Evolutionary conservation across 2,329 filamentous ascomycete genomes (phyloP).

Genomic region (Cladosporium sp.): DNA sequence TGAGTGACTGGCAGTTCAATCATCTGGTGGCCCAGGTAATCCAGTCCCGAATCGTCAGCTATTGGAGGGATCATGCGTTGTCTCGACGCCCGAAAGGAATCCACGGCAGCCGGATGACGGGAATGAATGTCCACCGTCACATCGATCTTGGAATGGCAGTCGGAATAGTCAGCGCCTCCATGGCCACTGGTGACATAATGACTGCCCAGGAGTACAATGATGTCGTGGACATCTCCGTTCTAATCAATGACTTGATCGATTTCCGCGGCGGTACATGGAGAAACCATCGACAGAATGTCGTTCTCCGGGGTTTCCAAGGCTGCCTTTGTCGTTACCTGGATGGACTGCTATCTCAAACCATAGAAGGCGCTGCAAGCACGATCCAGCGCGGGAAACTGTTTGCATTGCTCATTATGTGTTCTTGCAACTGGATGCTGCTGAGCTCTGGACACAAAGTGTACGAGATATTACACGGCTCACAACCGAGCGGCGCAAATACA

Average conservation of each 20-base stretch:
- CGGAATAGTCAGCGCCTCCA: slow-evolving; percentile 6
- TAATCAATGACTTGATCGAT: slow-evolving; percentile 12
- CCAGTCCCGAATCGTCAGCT: slow-evolving; percentile 6
- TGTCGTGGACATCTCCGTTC: background rate
- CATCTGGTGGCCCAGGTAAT: slow-evolving; percentile 9
- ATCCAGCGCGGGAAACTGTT: background rate
- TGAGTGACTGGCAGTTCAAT: slow-evolving; percentile 11
- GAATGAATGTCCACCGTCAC: slow-evolving; percentile 2
- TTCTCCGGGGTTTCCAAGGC: slow-evolving; percentile 4
- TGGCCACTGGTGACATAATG: slow-evolving; percentile 3
- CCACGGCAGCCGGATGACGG: slow-evolving; percentile 9
- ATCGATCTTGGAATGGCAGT: slow-evolving; percentile 7
- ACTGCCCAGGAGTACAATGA: background rate
- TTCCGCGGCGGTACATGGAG: slow-evolving; percentile 12
- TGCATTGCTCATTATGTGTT: background rate
- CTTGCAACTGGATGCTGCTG: slow-evolving; percentile 10
- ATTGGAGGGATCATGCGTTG: slow-evolving; percentile 10
- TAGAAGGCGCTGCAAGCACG: background rate
- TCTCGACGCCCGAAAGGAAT: background rate
- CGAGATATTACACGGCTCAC: background rate
- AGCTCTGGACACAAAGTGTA: slow-evolving; percentile 6
- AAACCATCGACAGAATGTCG: slow-evolving; percentile 10
- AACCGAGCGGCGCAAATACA: background rate
- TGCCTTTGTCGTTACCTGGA: slow-evolving; percentile 6
- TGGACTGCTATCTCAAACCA: background rate